Evolutionary conservation across 2,329 filamentous ascomycete genomes (phyloP).

Genomic region (Monilinia fructigena): DNA sequence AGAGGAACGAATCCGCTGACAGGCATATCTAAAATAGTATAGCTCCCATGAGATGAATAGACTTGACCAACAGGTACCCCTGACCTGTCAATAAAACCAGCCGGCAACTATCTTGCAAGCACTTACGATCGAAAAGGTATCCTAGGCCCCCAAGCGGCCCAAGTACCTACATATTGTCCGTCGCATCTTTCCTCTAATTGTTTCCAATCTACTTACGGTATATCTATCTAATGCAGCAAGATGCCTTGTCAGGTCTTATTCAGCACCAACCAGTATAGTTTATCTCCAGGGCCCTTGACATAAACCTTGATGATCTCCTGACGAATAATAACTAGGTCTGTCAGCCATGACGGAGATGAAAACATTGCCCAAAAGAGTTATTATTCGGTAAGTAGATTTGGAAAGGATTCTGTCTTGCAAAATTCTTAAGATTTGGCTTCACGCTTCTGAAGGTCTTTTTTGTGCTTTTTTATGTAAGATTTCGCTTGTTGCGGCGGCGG

Average conservation of each 20-base stretch:
- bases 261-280: constrained; percentile 27
- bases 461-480: constrained; percentile 3
- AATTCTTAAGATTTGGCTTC: background rate
- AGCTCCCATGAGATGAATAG: constrained; percentile 24
- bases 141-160: constrained; percentile 26
- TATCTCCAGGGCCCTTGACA: background rate
- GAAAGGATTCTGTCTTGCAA: constrained; percentile 10
- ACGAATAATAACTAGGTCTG: constrained; percentile 2
- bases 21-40: constrained; percentile 30
- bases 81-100: constrained; percentile 33
- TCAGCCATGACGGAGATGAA: constrained; percentile 13
- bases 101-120: constrained; percentile 17
- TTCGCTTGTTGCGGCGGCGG: constrained; percentile 22
- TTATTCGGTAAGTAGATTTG: constrained; percentile 1
- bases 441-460: background rate
- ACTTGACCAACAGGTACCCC: constrained; percentile 26
- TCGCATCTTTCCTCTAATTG: constrained; percentile 13
- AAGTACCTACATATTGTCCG: constrained; percentile 22
- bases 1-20: constrained; percentile 30
- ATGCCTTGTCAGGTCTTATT: constrained; percentile 33
- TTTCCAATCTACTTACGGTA: constrained; percentile 8
- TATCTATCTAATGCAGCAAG: constrained; percentile 13
- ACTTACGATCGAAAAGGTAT: constrained; percentile 19
- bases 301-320: constrained; percentile 19
- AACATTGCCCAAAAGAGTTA: constrained; percentile 8